Base-by-base conservation (phyloP, 208 protist genomes). In the Trypanosoma vivax region DNA sequence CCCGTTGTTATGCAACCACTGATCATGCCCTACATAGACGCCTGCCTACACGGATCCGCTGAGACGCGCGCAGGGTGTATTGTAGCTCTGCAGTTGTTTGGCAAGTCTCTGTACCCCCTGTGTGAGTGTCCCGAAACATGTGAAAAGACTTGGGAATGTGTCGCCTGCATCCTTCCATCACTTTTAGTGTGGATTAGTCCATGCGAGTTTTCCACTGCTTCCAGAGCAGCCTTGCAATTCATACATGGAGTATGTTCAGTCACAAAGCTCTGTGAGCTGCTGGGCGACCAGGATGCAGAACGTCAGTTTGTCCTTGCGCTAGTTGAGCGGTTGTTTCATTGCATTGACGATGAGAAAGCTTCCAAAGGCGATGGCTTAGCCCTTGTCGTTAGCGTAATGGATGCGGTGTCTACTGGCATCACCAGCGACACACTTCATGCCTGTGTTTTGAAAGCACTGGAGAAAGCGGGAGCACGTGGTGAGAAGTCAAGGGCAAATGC, bases 121-220 rank as follows among this genome's bases (percentile, higher is more conserved):
- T 47, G 39, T 43, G 60, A 50, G 18, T 54, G 47, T 14, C 41
- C 13, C 29, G 37, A 35, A 6, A 76, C 62, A 9, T 35, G 58
- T 18, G 67, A 56, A 14, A 39, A 65, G 9, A 70, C 66, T 28
- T 41, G 56, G 23, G 10, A 28, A 16, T 84, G 74, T 52, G 14
- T 83, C 16, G 55, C 57, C 29, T 37, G 61, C 31, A 46, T 58
- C 11, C 43, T 74, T 27, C 50, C 60, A 28, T 21, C 43, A 34
- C 2, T 74, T 30, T 41, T 75, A 0, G 16, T 25, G 7, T 72
- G 71, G 48, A 34, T 83, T 14, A 77, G 60, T 54, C 60, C 71
- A 25, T 76, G 71, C 31, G 40, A 47, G 2, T 23, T 42, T 6
- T 10, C 30, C 9, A 14, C 64, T 21, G 50, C 49, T 40, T 16